phyloP scores from a whole-genome alignment of 176 grass and related monocot genomes.

The Tillandsia leiboldiana region DNA sequence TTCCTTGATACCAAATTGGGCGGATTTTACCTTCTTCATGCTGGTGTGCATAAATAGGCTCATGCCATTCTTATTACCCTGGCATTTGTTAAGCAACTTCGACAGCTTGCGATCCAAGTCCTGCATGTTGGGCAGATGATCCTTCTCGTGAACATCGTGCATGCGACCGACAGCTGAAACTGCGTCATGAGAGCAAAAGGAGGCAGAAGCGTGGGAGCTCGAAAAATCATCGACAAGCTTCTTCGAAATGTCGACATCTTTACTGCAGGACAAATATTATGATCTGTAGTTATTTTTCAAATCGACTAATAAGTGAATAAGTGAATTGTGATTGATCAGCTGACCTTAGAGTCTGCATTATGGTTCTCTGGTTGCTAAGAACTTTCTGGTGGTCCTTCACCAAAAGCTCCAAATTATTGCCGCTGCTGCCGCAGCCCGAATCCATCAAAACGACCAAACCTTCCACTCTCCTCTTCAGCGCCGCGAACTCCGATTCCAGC shows the following conservation, averaged over 20 bases:
- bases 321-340: not conserved
- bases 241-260: conserved; percentile 85
- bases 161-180: conserved; percentile 95
- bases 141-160: conserved; percentile 88
- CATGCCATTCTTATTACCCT: conserved; percentile 61
- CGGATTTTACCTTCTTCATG: conserved; percentile 78
- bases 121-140: conserved; percentile 61
- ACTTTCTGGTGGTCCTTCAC: not conserved
- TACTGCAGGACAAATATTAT: conserved; percentile 41
- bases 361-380: conserved; percentile 1
- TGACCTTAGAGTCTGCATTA: conserved; percentile 8
- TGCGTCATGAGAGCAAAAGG: conserved; percentile 82
- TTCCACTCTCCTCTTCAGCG: too few relatives aligned
- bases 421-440: too few relatives aligned
- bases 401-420: not conserved
- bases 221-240: conserved; percentile 94
- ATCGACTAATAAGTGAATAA: too few relatives aligned
- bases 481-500: too few relatives aligned
- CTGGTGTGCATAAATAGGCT: conserved; percentile 69
- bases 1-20: conserved; percentile 68
- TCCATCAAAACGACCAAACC: too few relatives aligned
- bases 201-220: conserved; percentile 47
- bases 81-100: conserved; percentile 66
- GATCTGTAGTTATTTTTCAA: too few relatives aligned
- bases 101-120: conserved; percentile 46